Conservation (phyloP, 805 yeast species). For the Nakazawaea wickerhamii region DNA sequence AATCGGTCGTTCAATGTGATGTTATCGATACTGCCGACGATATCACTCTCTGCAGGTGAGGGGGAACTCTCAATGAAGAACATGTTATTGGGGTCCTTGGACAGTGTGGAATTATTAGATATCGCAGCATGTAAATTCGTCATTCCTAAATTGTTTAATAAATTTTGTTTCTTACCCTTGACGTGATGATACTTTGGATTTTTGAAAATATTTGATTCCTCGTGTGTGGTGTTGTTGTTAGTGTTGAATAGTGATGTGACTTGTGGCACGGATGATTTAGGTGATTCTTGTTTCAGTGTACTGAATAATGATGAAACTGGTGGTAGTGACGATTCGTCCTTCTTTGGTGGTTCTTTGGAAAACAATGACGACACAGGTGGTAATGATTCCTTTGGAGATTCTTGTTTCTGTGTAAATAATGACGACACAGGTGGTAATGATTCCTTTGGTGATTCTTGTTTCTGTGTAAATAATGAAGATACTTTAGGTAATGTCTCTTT, state of each 20-base stretch:
- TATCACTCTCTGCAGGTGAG: conserved; percentile 20
- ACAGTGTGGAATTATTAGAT: neutral
- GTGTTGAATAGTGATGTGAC: too few relatives aligned
- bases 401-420: neutral
- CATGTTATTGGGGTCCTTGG: conserved; percentile 18
- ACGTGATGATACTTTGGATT: neutral
- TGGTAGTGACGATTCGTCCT: neutral
- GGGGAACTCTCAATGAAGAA: conserved; percentile 28
- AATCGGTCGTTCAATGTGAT: conserved; percentile 9
- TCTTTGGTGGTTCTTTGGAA: conserved; percentile 2
- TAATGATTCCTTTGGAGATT: neutral
- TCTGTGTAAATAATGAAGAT: conserved; percentile 1
- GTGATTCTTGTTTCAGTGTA: too few relatives aligned
- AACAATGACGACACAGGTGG: neutral
- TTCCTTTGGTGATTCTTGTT: neutral
- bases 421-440: conserved; percentile 14
- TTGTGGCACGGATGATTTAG: too few relatives aligned
- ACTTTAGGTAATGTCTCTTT: neutral
- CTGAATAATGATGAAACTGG: neutral
- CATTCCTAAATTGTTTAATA: conserved; percentile 12
- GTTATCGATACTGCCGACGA: conserved; percentile 15
- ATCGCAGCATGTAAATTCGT: conserved; percentile 5
- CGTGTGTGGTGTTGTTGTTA: neutral
- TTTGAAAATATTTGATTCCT: too few relatives aligned
- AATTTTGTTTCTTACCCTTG: conserved; percentile 2